A percentile compares a stretch with the other conserved stretches of the same genome.
Evolutionary conservation across 108 stramenopile genomes (phyloP).

Genomic region (Parmales sp.): DNA sequence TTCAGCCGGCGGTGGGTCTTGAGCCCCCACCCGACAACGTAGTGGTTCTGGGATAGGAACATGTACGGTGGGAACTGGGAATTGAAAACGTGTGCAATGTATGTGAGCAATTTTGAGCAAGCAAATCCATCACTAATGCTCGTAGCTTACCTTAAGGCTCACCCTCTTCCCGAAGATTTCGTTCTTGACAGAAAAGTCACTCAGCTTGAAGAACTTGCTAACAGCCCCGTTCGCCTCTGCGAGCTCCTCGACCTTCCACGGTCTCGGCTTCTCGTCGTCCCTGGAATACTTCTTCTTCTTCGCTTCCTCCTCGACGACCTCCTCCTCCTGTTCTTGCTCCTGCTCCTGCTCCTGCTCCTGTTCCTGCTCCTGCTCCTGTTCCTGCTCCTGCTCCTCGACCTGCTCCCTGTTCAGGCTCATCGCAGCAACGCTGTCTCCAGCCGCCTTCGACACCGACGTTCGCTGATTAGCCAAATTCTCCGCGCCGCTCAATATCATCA

Average conservation of each 20-base stretch:
- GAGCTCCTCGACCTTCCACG: constrained; percentile 80
- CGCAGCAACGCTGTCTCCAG: constrained; percentile 28
- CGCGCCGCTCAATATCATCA: constrained; percentile 81
- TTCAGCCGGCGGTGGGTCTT: constrained; percentile 91
- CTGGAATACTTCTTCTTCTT: constrained; percentile 91
- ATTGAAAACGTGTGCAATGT: too few relatives aligned
- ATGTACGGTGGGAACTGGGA: constrained; percentile 76
- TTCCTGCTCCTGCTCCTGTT: constrained; percentile 81
- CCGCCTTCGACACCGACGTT: constrained; percentile 19
- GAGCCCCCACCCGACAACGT: constrained; percentile 80
- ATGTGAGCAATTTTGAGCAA: too few relatives aligned
- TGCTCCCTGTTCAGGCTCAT: constrained; percentile 76
- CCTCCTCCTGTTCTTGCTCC: constrained; percentile 83
- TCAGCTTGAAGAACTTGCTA: constrained; percentile 18
- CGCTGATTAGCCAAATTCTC: constrained; percentile 56
- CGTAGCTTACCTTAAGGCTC: too few relatives aligned
- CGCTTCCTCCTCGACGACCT: constrained; percentile 77
- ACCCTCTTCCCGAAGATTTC: constrained; percentile 67
- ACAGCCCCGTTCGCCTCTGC: constrained; percentile 10
- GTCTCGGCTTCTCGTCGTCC: constrained; percentile 85
- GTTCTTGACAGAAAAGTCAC: constrained; percentile 87
- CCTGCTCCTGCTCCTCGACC: constrained; percentile 94
- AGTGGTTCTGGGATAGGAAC: constrained; percentile 88
- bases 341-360: constrained; percentile 51
- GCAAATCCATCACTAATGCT: too few relatives aligned